Evolutionary conservation across 1,284 basidiomycete species (phyloP).

Genomic region (Cutaneotrichosporon arboriforme): DNA sequence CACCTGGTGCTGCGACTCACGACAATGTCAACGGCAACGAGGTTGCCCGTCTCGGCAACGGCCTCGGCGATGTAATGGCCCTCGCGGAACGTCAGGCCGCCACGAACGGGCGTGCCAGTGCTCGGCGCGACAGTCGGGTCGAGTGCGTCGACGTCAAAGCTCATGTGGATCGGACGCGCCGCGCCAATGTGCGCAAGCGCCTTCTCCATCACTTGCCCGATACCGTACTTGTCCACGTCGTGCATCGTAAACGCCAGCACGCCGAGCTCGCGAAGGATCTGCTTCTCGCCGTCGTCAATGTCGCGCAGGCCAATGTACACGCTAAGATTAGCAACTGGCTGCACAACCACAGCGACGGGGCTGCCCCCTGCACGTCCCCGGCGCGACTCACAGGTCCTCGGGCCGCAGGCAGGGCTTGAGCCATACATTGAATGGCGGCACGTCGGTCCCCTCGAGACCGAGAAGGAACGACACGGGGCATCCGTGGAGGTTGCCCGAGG

Average conservation of each 20-base stretch:
- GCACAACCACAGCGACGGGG: too few relatives aligned
- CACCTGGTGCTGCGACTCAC: slow-evolving; percentile 49
- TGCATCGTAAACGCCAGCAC: slow-evolving; percentile 98
- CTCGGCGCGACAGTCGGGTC: slow-evolving; percentile 92
- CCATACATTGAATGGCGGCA: slow-evolving; percentile 61
- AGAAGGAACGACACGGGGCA: slow-evolving; percentile 96
- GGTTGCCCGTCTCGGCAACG: slow-evolving; percentile 83
- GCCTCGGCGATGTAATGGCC: slow-evolving; percentile 89
- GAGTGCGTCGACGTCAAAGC: slow-evolving; percentile 92
- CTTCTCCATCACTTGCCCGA: slow-evolving; percentile 91
- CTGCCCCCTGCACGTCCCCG: not conserved
- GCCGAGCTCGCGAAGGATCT: slow-evolving; percentile 73
- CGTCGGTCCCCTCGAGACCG: slow-evolving; percentile 60
- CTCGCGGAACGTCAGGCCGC: slow-evolving; percentile 93
- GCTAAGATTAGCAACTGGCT: slow-evolving; percentile 21
- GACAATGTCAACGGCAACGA: slow-evolving; percentile 90
- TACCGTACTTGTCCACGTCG: slow-evolving; percentile 94
- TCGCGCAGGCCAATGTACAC: slow-evolving; percentile 92
- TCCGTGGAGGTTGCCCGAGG: slow-evolving; percentile 92
- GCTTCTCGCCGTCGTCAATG: slow-evolving; percentile 83
- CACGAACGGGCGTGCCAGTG: slow-evolving; percentile 63
- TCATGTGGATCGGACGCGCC: slow-evolving; percentile 83
- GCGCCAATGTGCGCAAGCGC: slow-evolving; percentile 92
- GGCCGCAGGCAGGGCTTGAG: slow-evolving; percentile 67
- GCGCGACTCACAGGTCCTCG: slow-evolving; percentile 49